Conservation (phyloP, 78 protist species). For the Neovahlkampfia damariscottae region DNA sequence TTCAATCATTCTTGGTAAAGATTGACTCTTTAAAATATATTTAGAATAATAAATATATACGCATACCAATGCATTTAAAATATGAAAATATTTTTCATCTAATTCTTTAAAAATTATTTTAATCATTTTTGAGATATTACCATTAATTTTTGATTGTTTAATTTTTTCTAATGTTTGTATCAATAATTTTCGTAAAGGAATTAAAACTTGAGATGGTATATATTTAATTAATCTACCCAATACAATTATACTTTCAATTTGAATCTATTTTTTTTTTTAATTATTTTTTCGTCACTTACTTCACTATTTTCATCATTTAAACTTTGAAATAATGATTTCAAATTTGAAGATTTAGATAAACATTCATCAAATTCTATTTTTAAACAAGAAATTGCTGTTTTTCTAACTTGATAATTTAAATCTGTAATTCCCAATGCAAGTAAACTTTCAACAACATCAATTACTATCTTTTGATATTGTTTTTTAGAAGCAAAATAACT, state of each 20-base stretch:
- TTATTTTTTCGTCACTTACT: constrained; percentile 58
- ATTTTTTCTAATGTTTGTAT: constrained; percentile 77
- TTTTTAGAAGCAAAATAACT: constrained; percentile 31
- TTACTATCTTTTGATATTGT: neutral
- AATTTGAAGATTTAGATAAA: constrained; percentile 58
- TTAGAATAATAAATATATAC: no score
- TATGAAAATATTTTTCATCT: no score
- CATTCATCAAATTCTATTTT: constrained; percentile 48
- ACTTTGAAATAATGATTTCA: constrained; percentile 54
- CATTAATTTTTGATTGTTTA: constrained; percentile 12
- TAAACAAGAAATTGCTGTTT: constrained; percentile 33
- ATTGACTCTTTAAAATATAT: no score
- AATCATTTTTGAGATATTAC: constrained; percentile 37
- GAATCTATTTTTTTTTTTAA: no score
- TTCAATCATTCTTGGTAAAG: constrained; percentile 48
- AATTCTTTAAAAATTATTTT: constrained; percentile 57
- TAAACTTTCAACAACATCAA: constrained; percentile 38
- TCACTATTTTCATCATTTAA: constrained; percentile 59
- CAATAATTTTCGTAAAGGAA: constrained; percentile 75
- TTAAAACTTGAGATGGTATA: constrained; percentile 89
- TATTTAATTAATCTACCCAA: constrained; percentile 74
- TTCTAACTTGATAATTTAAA: constrained; percentile 56
- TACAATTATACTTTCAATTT: no score
- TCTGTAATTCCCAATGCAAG: constrained; percentile 62
- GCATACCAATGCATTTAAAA: no score